These are phyloP conservation scores for Corrigiola litoralis DNA, from an alignment of 179 eudicot species.

Conservation along the genomic window DNA sequence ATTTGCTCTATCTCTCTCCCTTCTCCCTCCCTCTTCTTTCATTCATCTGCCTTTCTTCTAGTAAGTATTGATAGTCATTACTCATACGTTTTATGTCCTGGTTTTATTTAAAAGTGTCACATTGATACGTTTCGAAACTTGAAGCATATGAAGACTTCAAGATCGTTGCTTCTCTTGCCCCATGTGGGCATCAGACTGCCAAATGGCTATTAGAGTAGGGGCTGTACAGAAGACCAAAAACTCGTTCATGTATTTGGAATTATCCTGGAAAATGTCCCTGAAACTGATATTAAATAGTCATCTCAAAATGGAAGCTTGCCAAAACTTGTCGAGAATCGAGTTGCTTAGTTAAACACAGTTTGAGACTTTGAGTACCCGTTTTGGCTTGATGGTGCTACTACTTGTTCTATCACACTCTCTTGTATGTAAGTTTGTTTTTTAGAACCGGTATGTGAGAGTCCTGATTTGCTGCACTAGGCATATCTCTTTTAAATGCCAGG, in stretches of 20 bases:
- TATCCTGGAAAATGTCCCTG: not conserved
- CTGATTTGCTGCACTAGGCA: too few relatives aligned
- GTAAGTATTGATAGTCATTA: not conserved
- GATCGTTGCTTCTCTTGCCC: too few relatives aligned
- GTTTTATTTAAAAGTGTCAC: not conserved
- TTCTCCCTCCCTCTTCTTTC: not conserved
- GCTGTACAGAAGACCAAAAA: constrained; percentile 1
- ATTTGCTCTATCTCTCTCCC: not conserved
- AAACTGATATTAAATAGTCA: not conserved
- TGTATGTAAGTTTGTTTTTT: not conserved
- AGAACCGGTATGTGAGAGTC: too few relatives aligned
- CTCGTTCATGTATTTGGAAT: not conserved
- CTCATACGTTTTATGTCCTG: not conserved
- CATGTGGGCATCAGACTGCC: not conserved
- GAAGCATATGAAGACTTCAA: too few relatives aligned
- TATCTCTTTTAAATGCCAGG: not conserved
- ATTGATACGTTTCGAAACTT: too few relatives aligned
- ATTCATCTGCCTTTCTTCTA: not conserved
- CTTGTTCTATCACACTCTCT: not conserved
- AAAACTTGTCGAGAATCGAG: not conserved
- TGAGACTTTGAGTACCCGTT: not conserved
- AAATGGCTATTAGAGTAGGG: not conserved
- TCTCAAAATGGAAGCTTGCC: not conserved
- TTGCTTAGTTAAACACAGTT: not conserved
- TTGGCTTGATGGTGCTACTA: not conserved